Evolutionary conservation across 2,329 filamentous ascomycete species (phyloP), one percentile per base, ranked within the genome.

Genomic region (Colletotrichum lini): DNA sequence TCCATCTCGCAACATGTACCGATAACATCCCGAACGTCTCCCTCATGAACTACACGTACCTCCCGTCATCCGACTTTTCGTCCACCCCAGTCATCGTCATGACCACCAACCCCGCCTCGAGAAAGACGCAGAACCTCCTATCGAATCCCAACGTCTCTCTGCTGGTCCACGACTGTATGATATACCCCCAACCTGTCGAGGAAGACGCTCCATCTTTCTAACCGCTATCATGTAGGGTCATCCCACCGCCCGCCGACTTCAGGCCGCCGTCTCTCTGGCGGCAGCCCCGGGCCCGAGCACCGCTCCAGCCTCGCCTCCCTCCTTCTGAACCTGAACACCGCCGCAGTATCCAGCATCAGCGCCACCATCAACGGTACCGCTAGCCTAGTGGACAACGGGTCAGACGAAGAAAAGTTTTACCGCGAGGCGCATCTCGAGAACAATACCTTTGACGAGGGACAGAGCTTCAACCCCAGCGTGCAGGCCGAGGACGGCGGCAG

Each of bases 31-130:
- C 96, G 12, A 94, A 98, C 81, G 94, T 98, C 75, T 97, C 95
- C 47, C 90, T 99, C 74, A 99, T 99, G 96, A 98, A 97, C 86
- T 98, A 98, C 86, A 98, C 96, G 79, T 98, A 98, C 84, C 92
- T 99, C 26, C 93, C 95, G 49, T 91, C 88, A 7, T 94, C 93
- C 18, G 91, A 91, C 49, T 92, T 91, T 81, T 88, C 89, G 49
- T 79, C 87, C 62, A 83, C 85, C n/a, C 92, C 94, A n/a, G 93
- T 95, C 74, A 97, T 98, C 79, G 93, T 98, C 86, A 95, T 96
- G 93, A 98, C 96, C 67, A 97, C 93, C 56, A 94, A 94, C 76
- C 90, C 92, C 1, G 89, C 90, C 67, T 94, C 92, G 45, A 92
- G 91, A 76, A 96, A 96, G 84, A 94, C 91, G 40, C 89, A 91